Percentiles rank a stretch among this genome's conserved stretches.
Conservation (phyloP, 176 grass and related monocot species). For the Carex pumila region DNA sequence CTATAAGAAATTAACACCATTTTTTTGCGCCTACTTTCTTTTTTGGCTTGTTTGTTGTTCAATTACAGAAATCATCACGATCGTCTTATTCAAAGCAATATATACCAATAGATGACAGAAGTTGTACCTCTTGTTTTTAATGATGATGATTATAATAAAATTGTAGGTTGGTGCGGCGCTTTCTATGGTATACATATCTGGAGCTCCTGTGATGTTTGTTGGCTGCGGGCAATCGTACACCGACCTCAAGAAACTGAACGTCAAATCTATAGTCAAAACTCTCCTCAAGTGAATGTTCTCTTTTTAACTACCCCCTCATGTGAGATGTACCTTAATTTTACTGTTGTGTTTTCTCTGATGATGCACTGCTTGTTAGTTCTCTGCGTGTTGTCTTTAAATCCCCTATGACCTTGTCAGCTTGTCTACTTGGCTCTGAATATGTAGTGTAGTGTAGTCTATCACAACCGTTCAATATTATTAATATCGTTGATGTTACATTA, state of each 20-base stretch:
- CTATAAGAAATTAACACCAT: not conserved
- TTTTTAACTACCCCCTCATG: not conserved
- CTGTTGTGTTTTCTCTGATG: not conserved
- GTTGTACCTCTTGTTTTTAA: not conserved
- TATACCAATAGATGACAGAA: not conserved
- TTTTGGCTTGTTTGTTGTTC: not conserved
- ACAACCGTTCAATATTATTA: not conserved
- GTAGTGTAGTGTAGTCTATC: not conserved
- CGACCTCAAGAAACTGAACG: slow-evolving; percentile 94
- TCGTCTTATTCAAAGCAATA: not conserved
- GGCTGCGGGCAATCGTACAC: slow-evolving; percentile 90
- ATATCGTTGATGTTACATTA: too few relatives aligned
- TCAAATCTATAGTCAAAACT: slow-evolving; percentile 95
- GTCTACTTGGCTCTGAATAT: slow-evolving; percentile 1
- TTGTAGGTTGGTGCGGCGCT: slow-evolving; percentile 68
- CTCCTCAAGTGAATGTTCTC: slow-evolving; percentile 58
- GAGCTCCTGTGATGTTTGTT: slow-evolving; percentile 90
- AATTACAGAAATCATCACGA: not conserved
- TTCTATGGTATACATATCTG: slow-evolving; percentile 95
- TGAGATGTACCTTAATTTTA: not conserved
- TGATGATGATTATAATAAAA: not conserved
- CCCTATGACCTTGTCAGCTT: slow-evolving; percentile 20
- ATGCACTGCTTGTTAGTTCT: not conserved
- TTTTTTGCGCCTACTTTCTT: not conserved
- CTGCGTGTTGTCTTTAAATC: slow-evolving; percentile 7